phyloP scores from a whole-genome alignment of 2,329 filamentous ascomycete genomes.

The Paracamarosporium sp. region DNA sequence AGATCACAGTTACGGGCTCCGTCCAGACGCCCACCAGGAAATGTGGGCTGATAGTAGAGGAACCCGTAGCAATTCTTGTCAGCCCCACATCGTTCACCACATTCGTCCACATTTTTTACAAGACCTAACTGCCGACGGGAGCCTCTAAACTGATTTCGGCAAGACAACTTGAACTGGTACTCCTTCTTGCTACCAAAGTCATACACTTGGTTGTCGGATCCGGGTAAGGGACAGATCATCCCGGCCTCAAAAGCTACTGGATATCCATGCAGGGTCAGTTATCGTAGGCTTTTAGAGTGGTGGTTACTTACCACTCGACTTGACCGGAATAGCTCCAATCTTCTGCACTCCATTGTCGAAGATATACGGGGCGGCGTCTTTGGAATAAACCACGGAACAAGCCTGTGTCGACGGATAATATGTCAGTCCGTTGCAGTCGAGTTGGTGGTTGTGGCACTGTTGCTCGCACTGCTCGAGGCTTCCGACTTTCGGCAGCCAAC shows the following conservation, averaged over 20 bases:
- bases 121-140: neutral
- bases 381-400: slow-evolving; percentile 11
- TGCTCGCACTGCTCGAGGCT: slow-evolving; percentile 11
- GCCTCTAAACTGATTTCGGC: slow-evolving; percentile 6
- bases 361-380: slow-evolving; percentile 4
- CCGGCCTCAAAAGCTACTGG: neutral
- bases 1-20: slow-evolving; percentile 12
- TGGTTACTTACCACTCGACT: neutral
- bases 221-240: slow-evolving; percentile 9
- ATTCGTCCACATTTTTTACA: slow-evolving; percentile 5
- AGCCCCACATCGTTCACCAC: slow-evolving; percentile 3
- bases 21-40: slow-evolving; percentile 9
- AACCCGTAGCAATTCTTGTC: slow-evolving; percentile 12
- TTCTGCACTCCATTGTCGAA: slow-evolving; percentile 17
- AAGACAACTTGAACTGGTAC: slow-evolving; percentile 13
- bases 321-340: slow-evolving; percentile 9
- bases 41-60: slow-evolving; percentile 12
- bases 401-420: slow-evolving; percentile 7
- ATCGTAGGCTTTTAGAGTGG: neutral
- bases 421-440: slow-evolving; percentile 15
- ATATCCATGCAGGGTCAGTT: neutral
- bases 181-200: slow-evolving; percentile 5
- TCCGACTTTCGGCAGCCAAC: slow-evolving; percentile 8
- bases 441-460: slow-evolving; percentile 5
- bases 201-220: slow-evolving; percentile 15